Percentiles rank a stretch among this genome's conserved stretches.
These are phyloP conservation scores for Leptomonas pyrrhocoris DNA, from an alignment of 208 protist species.

Conservation along the genomic window DNA sequence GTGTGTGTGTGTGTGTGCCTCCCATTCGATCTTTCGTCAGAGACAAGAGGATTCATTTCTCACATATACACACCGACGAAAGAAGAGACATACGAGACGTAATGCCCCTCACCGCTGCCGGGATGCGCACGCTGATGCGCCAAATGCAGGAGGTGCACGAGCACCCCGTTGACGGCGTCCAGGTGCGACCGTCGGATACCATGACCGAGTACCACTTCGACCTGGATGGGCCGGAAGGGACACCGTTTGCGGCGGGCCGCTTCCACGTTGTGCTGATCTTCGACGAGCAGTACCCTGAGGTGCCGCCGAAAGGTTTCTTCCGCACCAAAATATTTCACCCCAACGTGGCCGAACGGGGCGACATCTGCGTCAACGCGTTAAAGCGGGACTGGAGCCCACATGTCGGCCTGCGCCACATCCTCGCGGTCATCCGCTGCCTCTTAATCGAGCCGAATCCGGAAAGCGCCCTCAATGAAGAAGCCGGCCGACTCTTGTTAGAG, in stretches of 20 bases:
- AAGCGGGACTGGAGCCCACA: conserved; percentile 97
- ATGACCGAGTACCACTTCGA: conserved; percentile 93
- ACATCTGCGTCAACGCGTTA: conserved; percentile 99
- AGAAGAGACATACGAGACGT: too few species aligned
- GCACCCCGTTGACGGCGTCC: conserved; percentile 91
- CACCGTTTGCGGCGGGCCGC: conserved; percentile 95
- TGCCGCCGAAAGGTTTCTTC: conserved; percentile 97
- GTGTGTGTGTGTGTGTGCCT: too few species aligned
- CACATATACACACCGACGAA: neutral
- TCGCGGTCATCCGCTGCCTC: conserved; percentile 96
- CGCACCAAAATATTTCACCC: conserved; percentile 99
- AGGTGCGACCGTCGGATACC: conserved; percentile 85
- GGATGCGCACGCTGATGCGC: conserved; percentile 86
- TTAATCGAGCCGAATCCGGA: conserved; percentile 98
- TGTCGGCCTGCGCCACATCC: conserved; percentile 95
- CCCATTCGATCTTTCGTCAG: too few species aligned
- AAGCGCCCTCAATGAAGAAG: conserved; percentile 98
- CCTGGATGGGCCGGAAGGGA: conserved; percentile 94
- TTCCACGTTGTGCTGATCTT: conserved; percentile 94
- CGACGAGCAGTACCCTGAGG: conserved; percentile 93
- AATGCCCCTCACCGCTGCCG: conserved; percentile 78
- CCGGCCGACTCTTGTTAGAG: conserved; percentile 96
- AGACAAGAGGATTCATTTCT: too few species aligned
- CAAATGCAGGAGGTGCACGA: conserved; percentile 80
- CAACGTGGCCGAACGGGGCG: conserved; percentile 97